phyloP scores from a whole-genome alignment of 1,139 yeast species.

The Debaryomyces subglobosus region DNA sequence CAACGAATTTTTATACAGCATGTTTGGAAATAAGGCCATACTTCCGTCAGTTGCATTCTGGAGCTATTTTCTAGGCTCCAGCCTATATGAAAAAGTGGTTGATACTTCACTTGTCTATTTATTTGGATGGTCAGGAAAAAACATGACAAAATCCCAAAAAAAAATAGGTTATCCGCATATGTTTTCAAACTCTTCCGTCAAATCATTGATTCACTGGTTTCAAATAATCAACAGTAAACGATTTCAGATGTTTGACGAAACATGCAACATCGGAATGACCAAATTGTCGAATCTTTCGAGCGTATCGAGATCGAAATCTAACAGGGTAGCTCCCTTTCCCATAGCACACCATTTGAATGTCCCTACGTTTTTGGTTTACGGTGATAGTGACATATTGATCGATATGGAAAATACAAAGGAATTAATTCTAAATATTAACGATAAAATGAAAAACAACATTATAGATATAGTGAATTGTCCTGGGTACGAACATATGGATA shows the following conservation, averaged over 20 bases:
- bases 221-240: conserved; percentile 45
- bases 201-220: conserved; percentile 51
- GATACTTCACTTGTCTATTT: conserved; percentile 38
- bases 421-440: conserved; percentile 29
- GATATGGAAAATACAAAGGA: conserved; percentile 37
- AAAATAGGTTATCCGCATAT: conserved; percentile 48
- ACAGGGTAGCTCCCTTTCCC: conserved; percentile 63
- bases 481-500: conserved; percentile 41
- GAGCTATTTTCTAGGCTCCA: conserved; percentile 42
- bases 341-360: conserved; percentile 45
- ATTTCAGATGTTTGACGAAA: conserved; percentile 54
- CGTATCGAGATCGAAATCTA: conserved; percentile 26
- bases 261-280: conserved; percentile 29
- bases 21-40: conserved; percentile 48
- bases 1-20: conserved; percentile 34
- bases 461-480: conserved; percentile 28
- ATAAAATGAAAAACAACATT: conserved; percentile 26
- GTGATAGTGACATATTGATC: conserved; percentile 47
- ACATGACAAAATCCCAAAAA: conserved; percentile 39
- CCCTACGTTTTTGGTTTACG: conserved; percentile 45
- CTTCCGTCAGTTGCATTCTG: conserved; percentile 51
- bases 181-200: conserved; percentile 51
- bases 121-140: conserved; percentile 46
- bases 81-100: conserved; percentile 38
- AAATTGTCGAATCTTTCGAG: conserved; percentile 27